Evolutionary conservation across 495 filamentous ascomycete species (phyloP).

Genomic region (Pseudomonodictys pantanalensis): DNA sequence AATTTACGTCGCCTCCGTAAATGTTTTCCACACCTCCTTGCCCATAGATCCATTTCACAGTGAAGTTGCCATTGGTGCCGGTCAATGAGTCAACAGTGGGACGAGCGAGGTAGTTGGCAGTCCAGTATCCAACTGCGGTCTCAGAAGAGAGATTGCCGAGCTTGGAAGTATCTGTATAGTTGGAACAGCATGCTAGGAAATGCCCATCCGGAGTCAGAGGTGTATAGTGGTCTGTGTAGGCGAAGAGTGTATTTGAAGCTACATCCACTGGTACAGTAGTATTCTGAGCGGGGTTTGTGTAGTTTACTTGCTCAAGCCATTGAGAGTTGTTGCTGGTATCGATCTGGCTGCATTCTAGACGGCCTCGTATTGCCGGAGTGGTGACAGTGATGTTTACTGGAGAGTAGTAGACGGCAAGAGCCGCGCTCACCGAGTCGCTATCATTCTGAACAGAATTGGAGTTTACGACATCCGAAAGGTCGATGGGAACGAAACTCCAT

Average conservation of each 20-base stretch:
- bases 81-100: neutral
- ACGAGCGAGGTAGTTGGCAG: neutral
- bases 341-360: neutral
- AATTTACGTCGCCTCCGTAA: neutral
- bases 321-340: neutral
- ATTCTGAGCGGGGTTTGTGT: too few species aligned
- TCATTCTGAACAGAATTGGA: neutral
- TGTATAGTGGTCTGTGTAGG: neutral
- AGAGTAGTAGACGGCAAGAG: neutral
- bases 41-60: neutral
- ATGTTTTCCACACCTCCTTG: neutral
- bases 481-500: neutral
- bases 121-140: neutral
- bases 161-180: neutral
- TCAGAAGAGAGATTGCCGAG: neutral
- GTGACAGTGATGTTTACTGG: neutral
- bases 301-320: neutral
- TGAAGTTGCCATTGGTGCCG: neutral
- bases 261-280: too few species aligned
- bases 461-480: neutral
- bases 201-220: neutral
- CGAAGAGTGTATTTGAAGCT: too few species aligned
- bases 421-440: neutral
- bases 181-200: neutral
- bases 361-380: neutral